Evolutionary conservation across 768 basidiomycete genomes (phyloP).

Genomic region (Calocybe indica): DNA sequence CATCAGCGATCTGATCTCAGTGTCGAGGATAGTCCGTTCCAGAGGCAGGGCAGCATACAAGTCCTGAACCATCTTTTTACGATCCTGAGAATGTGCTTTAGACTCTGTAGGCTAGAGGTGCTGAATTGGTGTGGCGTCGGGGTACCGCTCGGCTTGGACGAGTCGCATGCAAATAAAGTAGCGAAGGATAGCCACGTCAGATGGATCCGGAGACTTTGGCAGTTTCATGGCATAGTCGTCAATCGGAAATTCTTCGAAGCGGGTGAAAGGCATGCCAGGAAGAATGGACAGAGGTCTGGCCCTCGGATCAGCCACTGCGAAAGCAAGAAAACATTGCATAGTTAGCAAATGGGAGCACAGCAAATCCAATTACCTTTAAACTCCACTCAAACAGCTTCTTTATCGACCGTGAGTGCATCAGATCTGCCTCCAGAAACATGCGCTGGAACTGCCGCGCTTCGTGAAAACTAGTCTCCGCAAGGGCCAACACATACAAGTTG

Average conservation of each 20-base stretch:
- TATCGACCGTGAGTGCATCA: slow-evolving; percentile 48
- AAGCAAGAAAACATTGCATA: background rate
- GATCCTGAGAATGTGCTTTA: slow-evolving; percentile 38
- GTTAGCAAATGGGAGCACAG: background rate
- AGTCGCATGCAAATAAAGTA: slow-evolving; percentile 78
- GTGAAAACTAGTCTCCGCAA: slow-evolving; percentile 56
- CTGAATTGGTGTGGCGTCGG: slow-evolving; percentile 62
- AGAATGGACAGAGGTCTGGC: slow-evolving; percentile 53
- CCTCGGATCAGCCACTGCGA: slow-evolving; percentile 48
- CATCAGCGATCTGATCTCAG: slow-evolving; percentile 38
- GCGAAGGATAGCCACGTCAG: slow-evolving; percentile 55
- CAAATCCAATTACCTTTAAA: slow-evolving; percentile 51
- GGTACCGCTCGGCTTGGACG: slow-evolving; percentile 63
- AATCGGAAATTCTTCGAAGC: slow-evolving; percentile 56
- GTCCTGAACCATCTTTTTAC: slow-evolving; percentile 67
- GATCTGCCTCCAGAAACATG: slow-evolving; percentile 55
- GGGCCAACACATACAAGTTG: slow-evolving; percentile 58
- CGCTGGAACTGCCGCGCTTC: slow-evolving; percentile 77
- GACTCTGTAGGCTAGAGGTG: slow-evolving; percentile 32
- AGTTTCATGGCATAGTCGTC: slow-evolving; percentile 54
- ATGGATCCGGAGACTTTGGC: slow-evolving; percentile 36
- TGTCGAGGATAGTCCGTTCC: slow-evolving; percentile 59
- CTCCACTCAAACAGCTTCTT: slow-evolving; percentile 60
- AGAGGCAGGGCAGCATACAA: slow-evolving; percentile 60
- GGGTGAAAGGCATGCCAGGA: slow-evolving; percentile 57